Base-by-base conservation (phyloP, 1,139 yeast genomes). In the Candida pseudoviswanathii region DNA sequence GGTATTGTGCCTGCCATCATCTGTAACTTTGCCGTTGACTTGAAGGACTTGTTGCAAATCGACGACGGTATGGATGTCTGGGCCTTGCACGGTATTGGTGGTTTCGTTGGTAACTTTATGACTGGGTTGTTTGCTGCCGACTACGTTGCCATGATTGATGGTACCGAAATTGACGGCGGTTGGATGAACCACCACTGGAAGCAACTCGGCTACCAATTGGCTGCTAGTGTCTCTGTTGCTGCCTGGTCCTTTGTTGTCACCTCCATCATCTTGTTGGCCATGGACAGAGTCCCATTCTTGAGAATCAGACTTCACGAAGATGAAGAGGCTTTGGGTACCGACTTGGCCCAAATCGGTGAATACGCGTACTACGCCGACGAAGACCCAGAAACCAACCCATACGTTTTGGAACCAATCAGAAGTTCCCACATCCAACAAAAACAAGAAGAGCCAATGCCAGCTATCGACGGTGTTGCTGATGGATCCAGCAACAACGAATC, bases 51-150 rank as follows among this genome's bases (percentile, higher is more conserved):
- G 49, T 67, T 94, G 55, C 80, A 77, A 51, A 90, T 92, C 60
- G 99, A 94, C 67, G 98, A 92, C 65, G 97, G 97, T 77, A 80
- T 92, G 77, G 97, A 92, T 70, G 96, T 90, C 48, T 92, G 89
- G 72, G 91, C 97, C 27, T 75, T 90, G 53, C 98, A 92, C 69
- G 97, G 97, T 59, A 84, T 92, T 56, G 98, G 98, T 66, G 98
- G 97, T 48, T 82, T 87, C 61, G 76, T 82, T 56, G 98, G 98
- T 46, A 84, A 90, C 33, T 73, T 86, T 29, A 69, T 89, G 71
- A 92, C 98, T 39, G 97, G 96, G 62, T 76, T 92, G 56, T 92
- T 92, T 66, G 96, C 97, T 33, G 96, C 97, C 48, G 95, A 91
- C 73, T 91, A 92, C 70, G 83, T 92, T 58, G 86, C 96, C 45